Base-by-base conservation (phyloP, 1,284 basidiomycete genomes). In the Coniferiporia sulphurascens region DNA sequence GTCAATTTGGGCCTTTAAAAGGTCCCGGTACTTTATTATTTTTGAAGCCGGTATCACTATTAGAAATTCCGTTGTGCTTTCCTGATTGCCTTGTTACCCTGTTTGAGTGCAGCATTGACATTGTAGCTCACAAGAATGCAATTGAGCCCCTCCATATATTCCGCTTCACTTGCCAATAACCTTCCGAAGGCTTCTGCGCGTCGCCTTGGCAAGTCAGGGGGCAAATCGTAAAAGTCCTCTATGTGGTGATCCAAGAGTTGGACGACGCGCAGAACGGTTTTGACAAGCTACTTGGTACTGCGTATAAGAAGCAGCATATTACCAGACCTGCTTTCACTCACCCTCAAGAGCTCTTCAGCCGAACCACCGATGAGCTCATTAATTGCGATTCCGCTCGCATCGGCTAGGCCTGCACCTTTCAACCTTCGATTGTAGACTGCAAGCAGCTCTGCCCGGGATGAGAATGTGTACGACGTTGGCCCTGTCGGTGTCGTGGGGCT, bases 321-420 rank as follows among this genome's bases (percentile, higher is more conserved):
- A 9, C 48, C 17, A 22, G 54, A n/a, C 4, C 3, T 9, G 41
- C n/a, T 4, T 12, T 41, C 9, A 48, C 13, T 7, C 17, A 75
- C 74, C 66, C 73, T 76, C 15, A 70, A 63, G 59, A 76, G 76
- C 1, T 71, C 72, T 0, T 67, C 61, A 62, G 62, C 67, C 10
- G 70, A 67, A 3, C 69, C 71, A 55, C 65, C 67, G 17, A 73
- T 68, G 32, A 76, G 69, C 64, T 76, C 75, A 17, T 74, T 70
- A 48, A 68, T 62, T 56, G 69, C 67, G 51, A 77, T 55, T 22
- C 73, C 71, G 60, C 76, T 41, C 38, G 38, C 15, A 3, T 15
- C 7, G 2, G 38, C 7, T 8, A 41, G 15, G 5, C 27, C 27
- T 3, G 38, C 9, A 41, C 38, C 38, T 8, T 41, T 10, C 15